These are phyloP conservation scores for Penicillium capsulatum DNA, from an alignment of 2,329 filamentous ascomycete species.

Conservation along the genomic window DNA sequence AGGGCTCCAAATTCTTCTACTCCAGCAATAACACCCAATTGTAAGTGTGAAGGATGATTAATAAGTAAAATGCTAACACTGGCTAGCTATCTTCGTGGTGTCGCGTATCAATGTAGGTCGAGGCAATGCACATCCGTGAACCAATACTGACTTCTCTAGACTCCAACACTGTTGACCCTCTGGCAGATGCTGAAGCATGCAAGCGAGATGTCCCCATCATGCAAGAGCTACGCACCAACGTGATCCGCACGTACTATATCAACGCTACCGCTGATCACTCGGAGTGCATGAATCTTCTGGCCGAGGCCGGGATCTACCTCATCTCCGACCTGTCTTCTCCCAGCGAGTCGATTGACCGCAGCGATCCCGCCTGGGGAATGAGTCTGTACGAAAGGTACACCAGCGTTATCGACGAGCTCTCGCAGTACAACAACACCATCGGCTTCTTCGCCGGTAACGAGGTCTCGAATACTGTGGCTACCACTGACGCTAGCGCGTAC, in stretches of 20 bases:
- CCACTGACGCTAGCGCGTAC: conserved; percentile 81
- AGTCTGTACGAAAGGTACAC: conserved; percentile 74
- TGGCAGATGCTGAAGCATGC: conserved; percentile 67
- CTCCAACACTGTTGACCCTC: conserved; percentile 56
- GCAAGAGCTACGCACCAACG: conserved; percentile 74
- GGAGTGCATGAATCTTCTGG: conserved; percentile 75
- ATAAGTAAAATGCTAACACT: conserved; percentile 31
- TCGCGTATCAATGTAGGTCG: conserved; percentile 74
- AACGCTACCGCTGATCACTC: conserved; percentile 72
- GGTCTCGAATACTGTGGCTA: conserved; percentile 79
- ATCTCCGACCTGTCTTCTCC: conserved; percentile 84
- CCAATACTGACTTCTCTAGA: conserved; percentile 29
- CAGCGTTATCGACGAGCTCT: conserved; percentile 71
- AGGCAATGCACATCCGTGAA: too few species aligned
- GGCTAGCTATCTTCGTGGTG: conserved; percentile 75
- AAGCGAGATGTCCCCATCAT: conserved; percentile 78
- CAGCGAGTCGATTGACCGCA: conserved; percentile 73
- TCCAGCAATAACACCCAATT: conserved; percentile 70
- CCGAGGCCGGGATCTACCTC: conserved; percentile 84
- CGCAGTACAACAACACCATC: conserved; percentile 78
- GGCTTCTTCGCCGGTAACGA: conserved; percentile 98
- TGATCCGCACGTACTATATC: conserved; percentile 87
- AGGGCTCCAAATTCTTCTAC: conserved; percentile 83
- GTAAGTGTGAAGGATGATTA: conserved; percentile 41
- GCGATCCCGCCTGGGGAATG: conserved; percentile 70